Evolutionary conservation across 345 rosid species (phyloP), one percentile per base, ranked within the genome.

Genomic region (Hibiscus tridactylites): DNA sequence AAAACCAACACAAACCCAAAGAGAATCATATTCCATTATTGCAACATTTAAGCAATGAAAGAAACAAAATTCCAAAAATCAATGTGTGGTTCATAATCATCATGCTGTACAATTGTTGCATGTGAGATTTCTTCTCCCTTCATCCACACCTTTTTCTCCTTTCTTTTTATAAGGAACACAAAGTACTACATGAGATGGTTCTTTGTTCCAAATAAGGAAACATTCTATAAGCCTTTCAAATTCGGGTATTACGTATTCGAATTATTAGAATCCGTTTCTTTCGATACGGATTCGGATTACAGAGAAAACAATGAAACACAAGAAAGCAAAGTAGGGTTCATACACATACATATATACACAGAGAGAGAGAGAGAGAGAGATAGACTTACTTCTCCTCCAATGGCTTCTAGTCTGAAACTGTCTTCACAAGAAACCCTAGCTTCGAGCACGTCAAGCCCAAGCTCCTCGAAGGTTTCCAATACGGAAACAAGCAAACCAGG

Each of bases 391-490:
- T 85, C 84, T 80, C 81, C 81, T 71, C 85, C 88, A 67, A 84
- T 81, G 0, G 91, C 91, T 75, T 85, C 80, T 42, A 88, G 72
- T 6, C 77, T 84, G 79, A 88, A 85, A 76, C 62, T 81, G 58
- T 88, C 84, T 9, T 80, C 57, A 52, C 88, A 84, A 56, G 89
- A 88, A 84, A 80, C 89, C 81, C 84, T 85, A 82, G 89, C 91
- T 57, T 88, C 88, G 33, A 76, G 79, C 42, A 88, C 85, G 26
- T 85, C 83, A 49, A 88, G 89, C 21, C 89, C 87, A 54, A 88
- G 83, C 57, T 81, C 83, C 47, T 88, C 91, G 50, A 88, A 88
- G 15, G 89, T 85, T 76, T 88, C 84, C 33, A 88, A 65, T 73
- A 88, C 75, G 53, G 83, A 88, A 19, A 88, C 86, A 4, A 88